Evolutionary conservation across 2,329 filamentous ascomycete genomes (phyloP).

Genomic region (Penicillium sp.): DNA sequence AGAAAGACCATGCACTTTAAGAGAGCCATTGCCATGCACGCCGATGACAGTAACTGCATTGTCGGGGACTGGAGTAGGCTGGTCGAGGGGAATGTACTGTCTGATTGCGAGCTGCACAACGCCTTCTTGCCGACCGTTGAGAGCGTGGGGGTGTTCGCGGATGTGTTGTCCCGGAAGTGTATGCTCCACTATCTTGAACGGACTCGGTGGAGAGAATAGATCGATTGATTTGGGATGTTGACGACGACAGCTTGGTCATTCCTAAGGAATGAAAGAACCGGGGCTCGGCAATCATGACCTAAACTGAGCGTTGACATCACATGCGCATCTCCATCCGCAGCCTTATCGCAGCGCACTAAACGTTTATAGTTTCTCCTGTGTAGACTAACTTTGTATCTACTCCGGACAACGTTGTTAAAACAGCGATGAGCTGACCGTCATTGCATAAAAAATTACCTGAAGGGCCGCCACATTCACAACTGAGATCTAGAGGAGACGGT

Average conservation of each 20-base stretch:
- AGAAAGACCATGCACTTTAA: conserved; percentile 53
- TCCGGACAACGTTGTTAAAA: not conserved
- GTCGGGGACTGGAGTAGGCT: conserved; percentile 50
- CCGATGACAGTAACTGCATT: conserved; percentile 45
- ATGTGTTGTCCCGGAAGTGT: conserved; percentile 58
- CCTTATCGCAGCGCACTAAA: not conserved
- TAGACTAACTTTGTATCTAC: not conserved
- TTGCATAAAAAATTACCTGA: not conserved
- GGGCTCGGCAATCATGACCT: too few species aligned
- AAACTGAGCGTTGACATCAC: too few species aligned
- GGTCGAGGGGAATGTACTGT: conserved; percentile 59
- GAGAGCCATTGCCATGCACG: conserved; percentile 21
- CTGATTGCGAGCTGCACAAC: conserved; percentile 59
- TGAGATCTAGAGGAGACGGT: not conserved
- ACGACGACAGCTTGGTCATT: not conserved
- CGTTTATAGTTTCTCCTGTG: too few species aligned
- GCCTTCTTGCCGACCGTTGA: conserved; percentile 51
- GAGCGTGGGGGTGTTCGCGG: conserved; percentile 58
- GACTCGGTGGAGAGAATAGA: not conserved
- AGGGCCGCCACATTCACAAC: not conserved
- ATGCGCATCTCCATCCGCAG: not conserved
- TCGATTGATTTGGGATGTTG: not conserved
- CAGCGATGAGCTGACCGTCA: not conserved
- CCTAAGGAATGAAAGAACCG: not conserved
- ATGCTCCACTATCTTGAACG: conserved; percentile 56